Percentiles rank a stretch among this genome's conserved stretches.
Conservation (phyloP, 495 filamentous ascomycete species). For the Aspergillus steynii region DNA sequence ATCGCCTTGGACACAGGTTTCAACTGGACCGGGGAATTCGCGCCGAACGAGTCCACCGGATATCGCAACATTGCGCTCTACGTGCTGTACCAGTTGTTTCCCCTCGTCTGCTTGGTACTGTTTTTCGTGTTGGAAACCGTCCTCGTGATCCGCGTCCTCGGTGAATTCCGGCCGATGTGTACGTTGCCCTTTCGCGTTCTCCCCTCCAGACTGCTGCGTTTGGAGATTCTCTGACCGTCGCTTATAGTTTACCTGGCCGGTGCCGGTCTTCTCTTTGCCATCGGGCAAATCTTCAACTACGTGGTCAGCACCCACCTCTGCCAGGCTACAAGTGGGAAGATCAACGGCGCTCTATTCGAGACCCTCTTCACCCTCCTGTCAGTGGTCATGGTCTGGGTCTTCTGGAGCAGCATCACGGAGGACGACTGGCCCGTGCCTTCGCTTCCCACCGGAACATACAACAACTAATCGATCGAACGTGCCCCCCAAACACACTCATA, state of each 20-base stretch:
- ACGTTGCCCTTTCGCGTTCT: slow-evolving; percentile 32
- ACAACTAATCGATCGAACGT: slow-evolving; percentile 18
- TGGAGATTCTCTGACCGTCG: slow-evolving; percentile 20
- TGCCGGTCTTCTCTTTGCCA: slow-evolving; percentile 79
- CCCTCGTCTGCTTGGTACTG: slow-evolving; percentile 79
- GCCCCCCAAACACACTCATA: neutral
- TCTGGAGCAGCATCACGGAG: slow-evolving; percentile 99
- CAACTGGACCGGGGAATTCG: slow-evolving; percentile 77
- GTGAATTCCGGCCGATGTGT: slow-evolving; percentile 86
- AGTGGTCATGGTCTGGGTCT: slow-evolving; percentile 82
- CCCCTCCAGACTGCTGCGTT: neutral
- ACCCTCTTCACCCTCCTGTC: slow-evolving; percentile 87
- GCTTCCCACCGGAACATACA: slow-evolving; percentile 42
- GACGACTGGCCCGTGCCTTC: slow-evolving; percentile 89
- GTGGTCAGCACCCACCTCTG: slow-evolving; percentile 91
- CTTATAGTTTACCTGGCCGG: slow-evolving; percentile 67
- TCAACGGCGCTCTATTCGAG: slow-evolving; percentile 91
- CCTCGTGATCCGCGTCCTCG: slow-evolving; percentile 80
- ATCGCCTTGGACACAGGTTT: slow-evolving; percentile 94
- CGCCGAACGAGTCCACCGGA: slow-evolving; percentile 51
- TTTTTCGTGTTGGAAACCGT: slow-evolving; percentile 82
- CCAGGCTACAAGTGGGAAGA: slow-evolving; percentile 73
- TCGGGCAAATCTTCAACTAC: slow-evolving; percentile 94
- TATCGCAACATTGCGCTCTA: slow-evolving; percentile 86
- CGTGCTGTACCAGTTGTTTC: slow-evolving; percentile 88